Evolutionary conservation across 1,284 basidiomycete genomes (phyloP).

Genomic region (Microbotryum silenes-acaulis): DNA sequence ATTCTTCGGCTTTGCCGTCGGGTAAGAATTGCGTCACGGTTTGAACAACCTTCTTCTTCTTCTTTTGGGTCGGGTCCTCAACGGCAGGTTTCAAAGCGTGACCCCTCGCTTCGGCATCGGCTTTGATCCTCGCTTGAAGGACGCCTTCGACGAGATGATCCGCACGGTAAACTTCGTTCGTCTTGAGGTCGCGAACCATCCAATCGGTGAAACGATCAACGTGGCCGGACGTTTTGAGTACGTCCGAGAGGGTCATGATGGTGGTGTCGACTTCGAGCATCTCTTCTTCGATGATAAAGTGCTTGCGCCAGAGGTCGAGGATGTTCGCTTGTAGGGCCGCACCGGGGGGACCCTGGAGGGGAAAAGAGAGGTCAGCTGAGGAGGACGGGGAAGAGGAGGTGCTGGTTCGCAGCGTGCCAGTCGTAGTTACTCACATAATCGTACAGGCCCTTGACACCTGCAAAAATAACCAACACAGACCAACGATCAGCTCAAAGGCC

Average conservation of each 20-base stretch:
- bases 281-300: conserved; percentile 97
- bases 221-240: conserved; percentile 96
- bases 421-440: conserved; percentile 55
- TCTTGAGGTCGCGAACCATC: conserved; percentile 96
- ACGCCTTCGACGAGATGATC: conserved; percentile 95
- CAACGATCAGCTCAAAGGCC: too few species aligned
- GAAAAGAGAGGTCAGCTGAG: neutral
- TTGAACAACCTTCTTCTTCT: conserved; percentile 76
- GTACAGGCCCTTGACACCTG: conserved; percentile 90
- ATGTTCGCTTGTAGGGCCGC: conserved; percentile 95
- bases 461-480: conserved; percentile 1
- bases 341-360: conserved; percentile 51
- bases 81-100: conserved; percentile 30
- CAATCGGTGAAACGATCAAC: conserved; percentile 98
- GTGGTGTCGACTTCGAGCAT: conserved; percentile 99
- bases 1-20: conserved; percentile 67
- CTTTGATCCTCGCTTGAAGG: conserved; percentile 78
- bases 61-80: conserved; percentile 64
- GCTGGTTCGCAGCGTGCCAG: neutral
- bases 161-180: conserved; percentile 91
- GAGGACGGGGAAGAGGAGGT: too few species aligned
- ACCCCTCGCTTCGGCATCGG: conserved; percentile 79
- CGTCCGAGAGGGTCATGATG: conserved; percentile 88
- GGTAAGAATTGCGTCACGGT: conserved; percentile 65
- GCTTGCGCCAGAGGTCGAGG: conserved; percentile 90